Evolutionary conservation across 345 rosid genomes (phyloP), one percentile per base, ranked within the genome.

Genomic region (Eutrema heterophyllum): DNA sequence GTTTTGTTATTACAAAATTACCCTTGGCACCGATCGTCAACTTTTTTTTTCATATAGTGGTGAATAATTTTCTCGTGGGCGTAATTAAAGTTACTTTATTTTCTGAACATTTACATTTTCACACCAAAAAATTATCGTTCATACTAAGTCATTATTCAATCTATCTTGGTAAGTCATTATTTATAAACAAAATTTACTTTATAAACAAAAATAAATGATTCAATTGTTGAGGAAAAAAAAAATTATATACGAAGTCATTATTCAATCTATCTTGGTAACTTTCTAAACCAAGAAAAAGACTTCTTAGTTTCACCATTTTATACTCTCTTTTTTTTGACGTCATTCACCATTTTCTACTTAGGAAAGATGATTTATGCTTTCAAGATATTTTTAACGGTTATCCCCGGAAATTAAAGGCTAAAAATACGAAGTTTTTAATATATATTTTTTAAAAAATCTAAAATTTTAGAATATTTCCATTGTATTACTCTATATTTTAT

Each of bases 1-100:
- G 77, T 77, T 54, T 3, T 5, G 11, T 78, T 71, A 48, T 86
- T 87, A 80, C 88, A 64, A 55, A 33, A 44, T 21, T 51, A 40
- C 48, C 80, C 69, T 15, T 10, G 14, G 36, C 41, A 45, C 51
- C 14, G 44, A 46, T n/a, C 39, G 9, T 61, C 14, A 45, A 55
- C 67, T 51, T 49, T 60, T 57, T 21, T 30, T 30, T 30, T 39
- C 15, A 14, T 46, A 32, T 30, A 50, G 40, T 11, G 29, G 16
- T 5, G 50, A 70, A 49, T 59, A 57, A 10, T 26, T 53, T 54
- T 16, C 38, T 52, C 70, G 48, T 53, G 56, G 55, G 21, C 70
- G 26, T 41, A 6, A 54, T 18, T 41, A 30, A 62, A 29, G 33
- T 60, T 2, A 39, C 14, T 70, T 48, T 57, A 38, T 57, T 38